Conservation (phyloP, 139 green algal species). For the Chlorella vulgaris region DNA sequence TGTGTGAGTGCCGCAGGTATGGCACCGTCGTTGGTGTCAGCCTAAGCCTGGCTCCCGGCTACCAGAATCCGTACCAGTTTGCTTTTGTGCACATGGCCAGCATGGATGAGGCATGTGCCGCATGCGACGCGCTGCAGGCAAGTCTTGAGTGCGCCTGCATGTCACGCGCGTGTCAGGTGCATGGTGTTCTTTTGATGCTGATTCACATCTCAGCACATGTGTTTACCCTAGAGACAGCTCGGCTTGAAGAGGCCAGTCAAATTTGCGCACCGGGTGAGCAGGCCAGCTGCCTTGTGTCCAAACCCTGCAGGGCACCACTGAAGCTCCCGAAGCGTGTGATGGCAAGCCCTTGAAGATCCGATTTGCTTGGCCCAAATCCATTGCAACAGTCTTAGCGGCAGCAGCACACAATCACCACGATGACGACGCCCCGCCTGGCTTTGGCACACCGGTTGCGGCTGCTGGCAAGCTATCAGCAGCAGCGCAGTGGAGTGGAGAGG, state of each 20-base stretch:
- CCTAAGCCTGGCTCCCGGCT: neutral
- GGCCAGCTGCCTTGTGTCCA: no score
- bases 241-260: no score
- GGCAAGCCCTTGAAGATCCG: conserved; percentile 18
- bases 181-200: no score
- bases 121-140: conserved; percentile 3
- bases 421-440: no score
- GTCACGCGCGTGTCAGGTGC: no score
- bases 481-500: no score
- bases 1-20: no score
- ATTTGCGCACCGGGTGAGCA: neutral
- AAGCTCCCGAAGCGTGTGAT: neutral
- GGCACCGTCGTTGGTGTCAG: neutral
- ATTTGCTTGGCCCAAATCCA: neutral
- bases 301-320: neutral
- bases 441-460: neutral
- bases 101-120: neutral
- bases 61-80: neutral
- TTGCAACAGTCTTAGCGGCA: neutral
- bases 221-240: no score
- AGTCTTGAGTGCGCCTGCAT: neutral
- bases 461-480: neutral
- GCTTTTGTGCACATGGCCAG: conserved; percentile 7
- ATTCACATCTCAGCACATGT: no score
- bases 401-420: neutral